Base-by-base conservation (phyloP, 768 basidiomycete genomes). In the Mrakia frigida region DNA sequence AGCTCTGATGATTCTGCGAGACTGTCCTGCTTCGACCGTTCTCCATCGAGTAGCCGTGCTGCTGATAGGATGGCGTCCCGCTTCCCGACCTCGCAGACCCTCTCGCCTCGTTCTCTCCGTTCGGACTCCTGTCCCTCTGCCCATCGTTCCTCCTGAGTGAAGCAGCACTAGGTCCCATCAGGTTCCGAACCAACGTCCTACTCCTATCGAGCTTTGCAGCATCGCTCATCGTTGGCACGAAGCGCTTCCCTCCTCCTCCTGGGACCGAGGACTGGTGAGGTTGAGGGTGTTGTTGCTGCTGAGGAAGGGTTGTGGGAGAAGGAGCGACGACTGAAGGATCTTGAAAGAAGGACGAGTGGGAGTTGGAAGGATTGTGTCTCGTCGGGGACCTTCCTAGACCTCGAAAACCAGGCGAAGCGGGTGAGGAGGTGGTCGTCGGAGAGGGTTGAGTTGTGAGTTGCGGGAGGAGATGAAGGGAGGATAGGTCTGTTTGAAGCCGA, bases 141-240 rank as follows among this genome's bases (percentile, higher is more conserved):
- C 23, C 50, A 3, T 33, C 31, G 5, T 14, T 7, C 23, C 18
- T 59, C 68, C 33, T 59, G 52, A 21, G 39, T 13, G 67, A 31
- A 39, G 33, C 13, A 7, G 33, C 13, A 7, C 25, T 53, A 10
- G 67, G 37, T 11, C 74, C 74, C 25, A 75, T 50, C 39, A 75
- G 46, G 14, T 75, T 67, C n/a, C 67, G 18, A 0, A 65, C 74
- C 18, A 75, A 68, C 13, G 74, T 70, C 52, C 68, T 21, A 14
- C 63, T 52, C 16, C 74, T 16, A 39, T 70, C 39, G 9, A 75
- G 53, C n/a, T 67, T 65, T 18, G 67, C 65, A 4, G 50, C 43
- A n/a, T 75, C 74, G 18, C 33, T 41, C 37, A 75, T 69, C 11
- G 35, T 39, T n/a, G 74, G 74, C 2, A 72, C 70, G 37, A 72